Percentiles rank a stretch among this genome's conserved stretches.
phyloP scores from a whole-genome alignment of 495 filamentous ascomycete genomes.

The Aspergillus ostianus region DNA sequence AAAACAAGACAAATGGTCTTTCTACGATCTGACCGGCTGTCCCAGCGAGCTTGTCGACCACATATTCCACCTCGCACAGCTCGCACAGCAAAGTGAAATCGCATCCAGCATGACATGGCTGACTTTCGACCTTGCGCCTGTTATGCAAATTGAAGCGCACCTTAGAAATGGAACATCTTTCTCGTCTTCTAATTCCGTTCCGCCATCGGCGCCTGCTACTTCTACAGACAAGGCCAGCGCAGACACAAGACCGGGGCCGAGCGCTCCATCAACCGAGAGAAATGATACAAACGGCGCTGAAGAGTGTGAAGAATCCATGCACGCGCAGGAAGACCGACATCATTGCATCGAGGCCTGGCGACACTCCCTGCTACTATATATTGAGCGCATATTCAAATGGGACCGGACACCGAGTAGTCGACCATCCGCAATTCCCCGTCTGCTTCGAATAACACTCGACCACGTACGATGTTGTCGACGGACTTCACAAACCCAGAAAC shows the following conservation, averaged over 20 bases:
- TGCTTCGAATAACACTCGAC: constrained; percentile 14
- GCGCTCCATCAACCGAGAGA: neutral
- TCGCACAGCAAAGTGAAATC: constrained; percentile 22
- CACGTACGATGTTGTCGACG: constrained; percentile 27
- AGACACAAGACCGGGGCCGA: neutral
- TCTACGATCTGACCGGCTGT: constrained; percentile 29
- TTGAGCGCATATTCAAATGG: constrained; percentile 26
- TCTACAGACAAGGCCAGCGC: neutral
- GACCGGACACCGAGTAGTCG: constrained; percentile 2
- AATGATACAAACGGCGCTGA: constrained; percentile 3
- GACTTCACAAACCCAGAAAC: constrained; percentile 23
- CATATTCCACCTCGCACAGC: constrained; percentile 21
- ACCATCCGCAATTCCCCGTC: constrained; percentile 4
- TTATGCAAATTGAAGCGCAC: constrained; percentile 17
- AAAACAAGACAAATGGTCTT: constrained; percentile 22
- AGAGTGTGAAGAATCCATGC: constrained; percentile 14
- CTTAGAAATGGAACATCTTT: constrained; percentile 14
- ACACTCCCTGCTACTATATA: constrained; percentile 29
- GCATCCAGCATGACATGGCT: constrained; percentile 26
- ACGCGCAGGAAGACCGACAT: constrained; percentile 27
- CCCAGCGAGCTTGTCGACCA: constrained; percentile 21
- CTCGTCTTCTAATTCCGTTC: neutral
- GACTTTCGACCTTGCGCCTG: constrained; percentile 22
- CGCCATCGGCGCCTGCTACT: neutral
- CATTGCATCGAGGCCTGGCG: constrained; percentile 33